These are phyloP conservation scores for Berberis vulgaris DNA, from an alignment of 164 flowering plant species.

Conservation along the genomic window DNA sequence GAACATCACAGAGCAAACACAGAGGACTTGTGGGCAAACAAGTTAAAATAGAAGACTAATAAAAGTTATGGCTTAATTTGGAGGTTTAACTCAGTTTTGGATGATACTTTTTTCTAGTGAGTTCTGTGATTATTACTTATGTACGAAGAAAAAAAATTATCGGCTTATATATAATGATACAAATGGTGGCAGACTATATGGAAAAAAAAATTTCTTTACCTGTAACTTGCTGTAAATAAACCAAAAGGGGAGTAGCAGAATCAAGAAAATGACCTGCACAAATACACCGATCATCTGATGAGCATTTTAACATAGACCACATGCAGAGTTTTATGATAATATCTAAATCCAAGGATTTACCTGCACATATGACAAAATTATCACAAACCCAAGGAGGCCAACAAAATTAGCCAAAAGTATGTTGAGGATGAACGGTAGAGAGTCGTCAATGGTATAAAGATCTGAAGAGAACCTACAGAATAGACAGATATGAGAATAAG, in stretches of 20 bases:
- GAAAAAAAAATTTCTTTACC: constrained; percentile 29
- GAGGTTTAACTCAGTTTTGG: too few species aligned
- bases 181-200: background rate
- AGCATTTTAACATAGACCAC: background rate
- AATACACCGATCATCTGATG: constrained; percentile 3
- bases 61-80: too few species aligned
- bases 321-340: too few species aligned
- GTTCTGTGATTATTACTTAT: too few species aligned
- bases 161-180: background rate
- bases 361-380: constrained; percentile 82
- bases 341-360: constrained; percentile 18
- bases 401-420: constrained; percentile 85
- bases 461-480: constrained; percentile 83
- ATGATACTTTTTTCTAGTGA: too few species aligned
- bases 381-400: constrained; percentile 71
- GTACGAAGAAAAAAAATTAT: too few species aligned
- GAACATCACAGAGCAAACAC: too few species aligned
- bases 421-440: constrained; percentile 95
- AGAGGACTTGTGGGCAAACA: too few species aligned
- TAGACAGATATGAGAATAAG: constrained; percentile 5
- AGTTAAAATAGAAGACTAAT: too few species aligned
- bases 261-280: constrained; percentile 63
- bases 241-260: constrained; percentile 82
- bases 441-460: constrained; percentile 90
- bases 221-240: constrained; percentile 73